A percentile compares a stretch with the other conserved stretches of the same genome.
Conservation (phyloP, 495 filamentous ascomycete genomes). For the Neurospora tetrasperma region DNA sequence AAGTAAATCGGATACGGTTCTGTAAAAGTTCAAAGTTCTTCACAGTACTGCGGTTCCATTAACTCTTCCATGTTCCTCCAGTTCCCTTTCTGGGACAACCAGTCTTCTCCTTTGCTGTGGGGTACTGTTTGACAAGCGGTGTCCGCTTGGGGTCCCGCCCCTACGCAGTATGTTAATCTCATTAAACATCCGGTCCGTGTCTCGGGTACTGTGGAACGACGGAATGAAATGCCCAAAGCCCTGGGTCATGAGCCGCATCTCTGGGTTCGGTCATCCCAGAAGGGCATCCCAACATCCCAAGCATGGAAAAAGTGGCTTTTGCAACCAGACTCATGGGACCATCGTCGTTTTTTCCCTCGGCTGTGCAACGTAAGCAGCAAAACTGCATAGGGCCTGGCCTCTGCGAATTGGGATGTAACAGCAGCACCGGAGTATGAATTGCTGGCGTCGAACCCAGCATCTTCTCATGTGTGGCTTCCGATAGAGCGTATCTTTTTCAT, state of each 20-base stretch:
- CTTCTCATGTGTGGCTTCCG: neutral
- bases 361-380: neutral
- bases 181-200: neutral
- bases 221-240: conserved; percentile 1
- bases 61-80: neutral
- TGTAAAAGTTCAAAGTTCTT: neutral
- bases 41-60: neutral
- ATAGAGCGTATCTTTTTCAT: neutral
- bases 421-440: neutral
- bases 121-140: neutral
- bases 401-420: neutral
- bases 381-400: neutral
- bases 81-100: neutral
- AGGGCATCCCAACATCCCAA: neutral
- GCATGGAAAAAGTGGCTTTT: neutral
- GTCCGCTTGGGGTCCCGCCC: neutral
- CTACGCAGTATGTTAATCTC: neutral
- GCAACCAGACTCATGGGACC: neutral
- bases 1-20: neutral
- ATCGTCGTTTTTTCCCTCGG: neutral
- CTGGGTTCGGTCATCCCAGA: neutral
- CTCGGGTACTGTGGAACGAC: neutral
- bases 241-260: neutral
- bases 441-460: neutral
- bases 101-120: neutral